Percentiles rank a stretch among this genome's conserved stretches.
Evolutionary conservation across 345 rosid species (phyloP).

Genomic region (Corymbia maculata): DNA sequence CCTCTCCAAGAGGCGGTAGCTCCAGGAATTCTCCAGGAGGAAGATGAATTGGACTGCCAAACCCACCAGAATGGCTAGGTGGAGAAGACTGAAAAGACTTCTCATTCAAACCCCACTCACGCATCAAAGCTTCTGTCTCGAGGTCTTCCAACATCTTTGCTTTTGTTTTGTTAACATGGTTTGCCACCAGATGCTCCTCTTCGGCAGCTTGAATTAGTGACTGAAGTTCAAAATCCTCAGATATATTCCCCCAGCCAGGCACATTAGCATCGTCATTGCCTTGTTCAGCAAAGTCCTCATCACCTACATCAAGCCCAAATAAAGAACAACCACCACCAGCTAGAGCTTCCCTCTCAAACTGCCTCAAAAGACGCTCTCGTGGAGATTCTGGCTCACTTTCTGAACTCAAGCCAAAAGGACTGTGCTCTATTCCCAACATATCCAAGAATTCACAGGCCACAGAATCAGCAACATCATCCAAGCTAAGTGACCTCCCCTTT

Average conservation of each 20-base stretch:
- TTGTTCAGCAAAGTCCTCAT: slow-evolving; percentile 31
- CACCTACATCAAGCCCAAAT: slow-evolving; percentile 41
- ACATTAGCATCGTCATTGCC: slow-evolving; percentile 16
- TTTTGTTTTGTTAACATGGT: slow-evolving; percentile 34
- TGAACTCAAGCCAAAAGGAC: slow-evolving; percentile 59
- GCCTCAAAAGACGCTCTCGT: slow-evolving; percentile 75
- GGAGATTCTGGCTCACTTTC: slow-evolving; percentile 96
- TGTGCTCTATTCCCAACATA: slow-evolving; percentile 73
- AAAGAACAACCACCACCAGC: slow-evolving; percentile 51
- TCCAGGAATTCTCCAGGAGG: slow-evolving; percentile 45
- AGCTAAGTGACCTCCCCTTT: slow-evolving; percentile 28
- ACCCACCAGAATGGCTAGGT: slow-evolving; percentile 26
- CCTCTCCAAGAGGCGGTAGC: slow-evolving; percentile 76
- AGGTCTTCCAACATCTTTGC: slow-evolving; percentile 68
- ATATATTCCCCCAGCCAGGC: slow-evolving; percentile 21
- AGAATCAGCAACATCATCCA: slow-evolving; percentile 48
- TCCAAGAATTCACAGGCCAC: slow-evolving; percentile 76
- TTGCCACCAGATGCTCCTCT: slow-evolving; percentile 42
- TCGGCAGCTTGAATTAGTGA: slow-evolving; percentile 48
- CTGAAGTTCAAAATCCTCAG: slow-evolving; percentile 41
- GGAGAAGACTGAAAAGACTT: slow-evolving; percentile 68
- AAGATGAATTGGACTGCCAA: slow-evolving; percentile 53
- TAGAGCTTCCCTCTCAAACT: slow-evolving; percentile 75
- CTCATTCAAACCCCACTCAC: slow-evolving; percentile 83
- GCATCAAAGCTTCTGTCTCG: slow-evolving; percentile 88